phyloP scores from a whole-genome alignment of 345 rosid species.

The Salix viminalis region DNA sequence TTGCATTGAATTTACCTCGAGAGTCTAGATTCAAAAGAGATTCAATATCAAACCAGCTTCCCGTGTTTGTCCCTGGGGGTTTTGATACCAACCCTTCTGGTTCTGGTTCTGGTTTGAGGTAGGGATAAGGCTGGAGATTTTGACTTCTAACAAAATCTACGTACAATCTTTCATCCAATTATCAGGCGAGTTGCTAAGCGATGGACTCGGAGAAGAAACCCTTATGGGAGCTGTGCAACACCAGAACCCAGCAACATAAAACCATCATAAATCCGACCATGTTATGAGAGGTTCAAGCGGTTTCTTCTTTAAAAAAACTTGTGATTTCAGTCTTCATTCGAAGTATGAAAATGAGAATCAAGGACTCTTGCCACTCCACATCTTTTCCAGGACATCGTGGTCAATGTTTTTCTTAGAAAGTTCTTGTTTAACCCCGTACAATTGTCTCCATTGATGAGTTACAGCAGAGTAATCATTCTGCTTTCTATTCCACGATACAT shows the following conservation, averaged over 20 bases:
- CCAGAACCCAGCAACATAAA: constrained; percentile 22
- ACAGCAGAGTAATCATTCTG: background rate
- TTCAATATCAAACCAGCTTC: constrained; percentile 81
- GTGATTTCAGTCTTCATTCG: background rate
- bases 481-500: background rate
- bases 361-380: background rate
- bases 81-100: constrained; percentile 35
- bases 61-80: constrained; percentile 78
- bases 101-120: constrained; percentile 51
- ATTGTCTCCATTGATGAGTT: background rate
- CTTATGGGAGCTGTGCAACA: constrained; percentile 15
- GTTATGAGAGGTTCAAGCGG: constrained; percentile 34
- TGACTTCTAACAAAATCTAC: constrained; percentile 1
- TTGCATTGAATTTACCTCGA: constrained; percentile 53
- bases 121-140: constrained; percentile 8
- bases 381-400: background rate
- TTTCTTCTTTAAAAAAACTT: constrained; percentile 10
- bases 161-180: constrained; percentile 4
- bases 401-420: background rate
- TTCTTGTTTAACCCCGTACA: background rate
- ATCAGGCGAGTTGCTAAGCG: background rate
- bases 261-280: constrained; percentile 4
- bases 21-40: constrained; percentile 87
- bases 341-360: background rate
- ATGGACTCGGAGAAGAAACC: constrained; percentile 19